Conservation (phyloP, 2,329 filamentous ascomycete species). For the Verticillium zaregamsianum region DNA sequence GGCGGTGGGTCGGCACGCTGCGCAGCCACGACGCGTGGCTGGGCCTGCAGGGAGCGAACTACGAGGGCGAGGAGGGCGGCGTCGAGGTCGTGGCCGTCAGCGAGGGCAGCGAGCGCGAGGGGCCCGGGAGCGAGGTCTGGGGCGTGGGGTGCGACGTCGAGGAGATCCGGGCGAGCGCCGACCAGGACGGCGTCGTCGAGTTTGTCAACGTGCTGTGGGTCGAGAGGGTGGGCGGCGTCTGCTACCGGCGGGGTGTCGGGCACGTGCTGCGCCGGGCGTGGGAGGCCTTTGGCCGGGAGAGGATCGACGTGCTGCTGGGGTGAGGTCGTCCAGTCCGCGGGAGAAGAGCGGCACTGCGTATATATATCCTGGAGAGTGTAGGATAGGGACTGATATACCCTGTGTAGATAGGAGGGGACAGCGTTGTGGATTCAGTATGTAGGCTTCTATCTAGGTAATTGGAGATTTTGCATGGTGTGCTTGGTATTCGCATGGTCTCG, state of each 20-base stretch:
- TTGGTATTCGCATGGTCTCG: too few relatives aligned
- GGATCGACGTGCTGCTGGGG: conserved; percentile 37
- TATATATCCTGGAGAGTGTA: neutral
- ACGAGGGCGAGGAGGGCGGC: conserved; percentile 31
- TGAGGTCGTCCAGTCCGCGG: conserved; percentile 12
- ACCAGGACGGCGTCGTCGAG: conserved; percentile 36
- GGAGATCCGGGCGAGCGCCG: conserved; percentile 34
- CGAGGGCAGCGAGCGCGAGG: conserved; percentile 29
- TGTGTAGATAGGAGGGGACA: neutral
- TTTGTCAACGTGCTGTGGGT: conserved; percentile 44
- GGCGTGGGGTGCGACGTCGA: conserved; percentile 21
- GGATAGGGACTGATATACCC: neutral
- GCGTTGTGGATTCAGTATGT: neutral
- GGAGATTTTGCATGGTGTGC: too few relatives aligned
- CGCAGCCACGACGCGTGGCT: conserved; percentile 42
- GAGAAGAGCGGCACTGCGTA: neutral
- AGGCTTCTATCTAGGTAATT: neutral
- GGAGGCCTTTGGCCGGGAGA: conserved; percentile 33
- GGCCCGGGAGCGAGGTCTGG: conserved; percentile 9
- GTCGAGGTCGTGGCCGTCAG: conserved; percentile 41
- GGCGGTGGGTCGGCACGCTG: conserved; percentile 36
- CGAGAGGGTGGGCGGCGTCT: conserved; percentile 37
- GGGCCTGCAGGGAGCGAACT: conserved; percentile 40
- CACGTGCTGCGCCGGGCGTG: conserved; percentile 36
- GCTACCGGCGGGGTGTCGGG: conserved; percentile 36